Conservation (phyloP, 805 yeast species). For the Henningerozyma blattae region DNA sequence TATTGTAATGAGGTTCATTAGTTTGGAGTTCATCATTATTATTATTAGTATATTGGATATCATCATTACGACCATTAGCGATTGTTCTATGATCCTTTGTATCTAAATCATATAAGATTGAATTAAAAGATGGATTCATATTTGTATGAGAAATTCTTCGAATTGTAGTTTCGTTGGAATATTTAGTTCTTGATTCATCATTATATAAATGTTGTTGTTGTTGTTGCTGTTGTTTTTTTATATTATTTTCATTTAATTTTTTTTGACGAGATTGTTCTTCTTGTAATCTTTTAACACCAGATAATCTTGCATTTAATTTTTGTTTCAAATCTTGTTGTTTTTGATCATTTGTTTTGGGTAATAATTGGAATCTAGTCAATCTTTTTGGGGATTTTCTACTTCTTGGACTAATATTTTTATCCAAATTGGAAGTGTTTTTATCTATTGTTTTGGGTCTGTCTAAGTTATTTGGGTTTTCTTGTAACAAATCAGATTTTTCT, state of each 20-base stretch:
- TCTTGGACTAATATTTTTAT: not conserved
- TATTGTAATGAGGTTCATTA: not conserved
- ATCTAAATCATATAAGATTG: slow-evolving; percentile 18
- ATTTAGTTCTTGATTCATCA: not conserved
- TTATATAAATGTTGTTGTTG: not conserved
- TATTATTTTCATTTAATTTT: slow-evolving; percentile 9
- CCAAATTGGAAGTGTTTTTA: slow-evolving; percentile 5
- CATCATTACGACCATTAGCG: slow-evolving; percentile 10
- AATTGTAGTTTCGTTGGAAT: slow-evolving; percentile 1
- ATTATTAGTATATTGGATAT: not conserved
- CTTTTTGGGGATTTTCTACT: slow-evolving; percentile 5
- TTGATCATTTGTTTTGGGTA: slow-evolving; percentile 13
- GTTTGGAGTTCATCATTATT: not conserved
- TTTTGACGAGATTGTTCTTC: slow-evolving; percentile 18
- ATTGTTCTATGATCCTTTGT: slow-evolving; percentile 20
- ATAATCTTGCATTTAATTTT: slow-evolving; percentile 20
- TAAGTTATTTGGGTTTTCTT: no score
- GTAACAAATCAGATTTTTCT: no score
- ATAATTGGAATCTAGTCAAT: slow-evolving; percentile 20
- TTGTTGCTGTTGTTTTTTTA: not conserved
- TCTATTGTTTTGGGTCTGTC: no score
- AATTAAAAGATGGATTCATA: not conserved
- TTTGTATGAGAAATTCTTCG: not conserved
- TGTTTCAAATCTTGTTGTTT: slow-evolving; percentile 19
- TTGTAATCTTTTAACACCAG: slow-evolving; percentile 23